phyloP scores from a whole-genome alignment of 2,329 filamentous ascomycete species.

The Didymella segeticola region DNA sequence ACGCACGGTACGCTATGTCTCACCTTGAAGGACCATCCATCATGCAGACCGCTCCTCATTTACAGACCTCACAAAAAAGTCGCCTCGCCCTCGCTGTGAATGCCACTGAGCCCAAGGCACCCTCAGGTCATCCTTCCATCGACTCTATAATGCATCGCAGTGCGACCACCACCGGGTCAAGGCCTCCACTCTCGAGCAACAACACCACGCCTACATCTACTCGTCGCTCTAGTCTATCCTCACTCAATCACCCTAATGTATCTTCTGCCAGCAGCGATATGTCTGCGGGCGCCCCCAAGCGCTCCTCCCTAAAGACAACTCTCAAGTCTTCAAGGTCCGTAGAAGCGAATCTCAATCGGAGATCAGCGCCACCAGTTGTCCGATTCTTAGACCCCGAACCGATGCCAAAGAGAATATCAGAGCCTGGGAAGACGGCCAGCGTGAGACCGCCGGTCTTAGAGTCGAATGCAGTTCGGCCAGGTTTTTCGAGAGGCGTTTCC shows the following conservation, averaged over 20 bases:
- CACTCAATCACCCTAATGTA: conserved; percentile 24
- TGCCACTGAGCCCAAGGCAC: conserved; percentile 9
- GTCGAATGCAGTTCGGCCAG: neutral
- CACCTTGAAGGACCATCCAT: conserved; percentile 23
- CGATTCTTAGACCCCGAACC: conserved; percentile 33
- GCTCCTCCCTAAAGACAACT: conserved; percentile 31
- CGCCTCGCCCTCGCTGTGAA: conserved; percentile 6
- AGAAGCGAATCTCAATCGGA: conserved; percentile 15
- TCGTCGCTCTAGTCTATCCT: conserved; percentile 20
- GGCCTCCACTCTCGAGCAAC: conserved; percentile 22
- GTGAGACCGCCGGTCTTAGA: neutral
- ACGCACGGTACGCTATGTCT: conserved; percentile 22
- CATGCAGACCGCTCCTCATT: conserved; percentile 27
- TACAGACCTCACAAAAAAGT: conserved; percentile 25
- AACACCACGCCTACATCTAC: conserved; percentile 27
- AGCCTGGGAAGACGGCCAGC: neutral
- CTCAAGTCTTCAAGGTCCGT: conserved; percentile 28
- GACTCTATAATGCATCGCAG: conserved; percentile 7
- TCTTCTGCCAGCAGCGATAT: conserved; percentile 21
- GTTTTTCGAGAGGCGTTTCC: conserved; percentile 12
- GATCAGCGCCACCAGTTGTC: conserved; percentile 31
- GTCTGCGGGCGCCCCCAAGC: conserved; percentile 10
- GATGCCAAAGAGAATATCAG: conserved; percentile 11
- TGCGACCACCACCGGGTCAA: conserved; percentile 9
- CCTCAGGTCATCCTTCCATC: conserved; percentile 6